Base-by-base conservation (phyloP, 2,329 filamentous ascomycete genomes). In the Fusarium palustre region DNA sequence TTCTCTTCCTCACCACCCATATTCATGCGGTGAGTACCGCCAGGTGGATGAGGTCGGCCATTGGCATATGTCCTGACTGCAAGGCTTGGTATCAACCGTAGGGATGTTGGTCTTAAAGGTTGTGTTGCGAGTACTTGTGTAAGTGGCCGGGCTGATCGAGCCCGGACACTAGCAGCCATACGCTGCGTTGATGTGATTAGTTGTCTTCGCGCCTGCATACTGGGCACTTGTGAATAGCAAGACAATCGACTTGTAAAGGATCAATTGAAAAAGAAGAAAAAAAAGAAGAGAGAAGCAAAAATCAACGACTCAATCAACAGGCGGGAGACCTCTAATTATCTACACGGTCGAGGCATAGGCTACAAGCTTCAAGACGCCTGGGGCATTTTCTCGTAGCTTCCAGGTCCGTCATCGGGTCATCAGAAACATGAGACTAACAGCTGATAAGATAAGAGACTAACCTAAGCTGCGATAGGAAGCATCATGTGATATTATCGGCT, bases 11-110 rank as follows among this genome's bases (percentile, higher is more conserved):
- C 87, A 30, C 84, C 91, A 57, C 93, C 88, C 77, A 98, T 81
- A 77, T 98, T 90, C 94, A 98, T 98, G 69, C 91, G 92, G 81
- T 97, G 93, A 2, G 94, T 97, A 58, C 94, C 94, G 52, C 95
- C 95, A 0, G 95, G 94, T 2, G 94, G 94, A 70, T 96, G 93
- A 66, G 94, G 92, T 63, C 91, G 85, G 74, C 92, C 91, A 83
- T 89, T 90, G 62, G 90, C 86, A 80, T 92, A 92, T 48, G 76
- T 79, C 57, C 90, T 85, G 15, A 80, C 71, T 16, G 80, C 72
- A 39, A 79, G 72, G 12, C 77, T 76, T 5, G 86, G 83, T 8
- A 83, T 71, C 18, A 83, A 59, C 34, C 67, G 75, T 18, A 71
- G 55, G 24, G 68, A 56, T 30, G 72, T 62, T 50, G 66, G 66